Evolutionary conservation across 768 basidiomycete genomes (phyloP).

Genomic region (Auriscalpium vulgare): DNA sequence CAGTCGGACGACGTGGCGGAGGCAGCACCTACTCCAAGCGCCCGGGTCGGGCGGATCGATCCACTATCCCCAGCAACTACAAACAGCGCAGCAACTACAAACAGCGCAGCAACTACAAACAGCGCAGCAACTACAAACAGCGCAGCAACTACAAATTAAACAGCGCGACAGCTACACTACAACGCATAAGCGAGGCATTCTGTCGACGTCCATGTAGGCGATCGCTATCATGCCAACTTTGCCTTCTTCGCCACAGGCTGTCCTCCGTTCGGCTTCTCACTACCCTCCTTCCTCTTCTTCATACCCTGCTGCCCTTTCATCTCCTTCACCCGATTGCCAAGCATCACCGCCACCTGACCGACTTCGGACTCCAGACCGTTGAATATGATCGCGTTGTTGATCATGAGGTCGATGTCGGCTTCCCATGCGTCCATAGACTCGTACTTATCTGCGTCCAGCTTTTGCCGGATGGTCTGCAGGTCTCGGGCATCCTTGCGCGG

Average conservation of each 20-base stretch:
- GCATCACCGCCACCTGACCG: slow-evolving; percentile 46
- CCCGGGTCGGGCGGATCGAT: too few species aligned
- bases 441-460: slow-evolving; percentile 79
- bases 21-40: too few species aligned
- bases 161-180: too few species aligned
- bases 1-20: too few species aligned
- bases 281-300: slow-evolving; percentile 68
- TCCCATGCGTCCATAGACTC: slow-evolving; percentile 71
- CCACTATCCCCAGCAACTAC: too few species aligned
- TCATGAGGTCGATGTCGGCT: slow-evolving; percentile 82
- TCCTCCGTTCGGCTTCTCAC: slow-evolving; percentile 54
- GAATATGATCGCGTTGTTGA: slow-evolving; percentile 82
- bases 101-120: too few species aligned
- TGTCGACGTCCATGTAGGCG: too few species aligned
- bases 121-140: too few species aligned
- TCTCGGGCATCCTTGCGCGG: slow-evolving; percentile 83
- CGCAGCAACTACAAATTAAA: too few species aligned
- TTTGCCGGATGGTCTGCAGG: slow-evolving; percentile 70
- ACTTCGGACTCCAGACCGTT: slow-evolving; percentile 79
- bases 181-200: too few species aligned
- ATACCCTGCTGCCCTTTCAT: slow-evolving; percentile 35
- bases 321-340: slow-evolving; percentile 47
- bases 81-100: too few species aligned
- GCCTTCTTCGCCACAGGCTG: slow-evolving; percentile 52
- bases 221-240: slow-evolving; percentile 41